These are phyloP conservation scores for Raphanus hybrid DNA, from an alignment of 441 rosid species.

Conservation along the genomic window DNA sequence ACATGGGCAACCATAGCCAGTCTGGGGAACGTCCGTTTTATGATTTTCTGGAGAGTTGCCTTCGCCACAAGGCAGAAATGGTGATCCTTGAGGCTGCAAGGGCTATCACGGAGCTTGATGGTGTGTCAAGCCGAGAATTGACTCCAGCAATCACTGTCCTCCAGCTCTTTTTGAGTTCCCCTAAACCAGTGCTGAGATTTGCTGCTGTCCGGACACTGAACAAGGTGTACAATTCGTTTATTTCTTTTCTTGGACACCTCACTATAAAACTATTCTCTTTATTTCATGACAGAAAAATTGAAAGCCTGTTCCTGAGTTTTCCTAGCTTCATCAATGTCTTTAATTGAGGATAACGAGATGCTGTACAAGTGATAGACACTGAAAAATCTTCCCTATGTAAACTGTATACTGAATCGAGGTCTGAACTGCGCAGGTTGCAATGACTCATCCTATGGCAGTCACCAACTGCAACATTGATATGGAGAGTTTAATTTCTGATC, in stretches of 20 bases:
- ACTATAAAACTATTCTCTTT: constrained; percentile 10
- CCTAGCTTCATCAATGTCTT: constrained; percentile 6
- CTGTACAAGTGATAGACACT: neutral
- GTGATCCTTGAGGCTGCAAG: constrained; percentile 99
- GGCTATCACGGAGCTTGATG: constrained; percentile 96
- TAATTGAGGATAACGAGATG: constrained; percentile 6
- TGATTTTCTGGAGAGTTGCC: constrained; percentile 95
- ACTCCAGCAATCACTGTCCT: constrained; percentile 99
- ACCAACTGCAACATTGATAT: constrained; percentile 98
- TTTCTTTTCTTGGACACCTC: constrained; percentile 12
- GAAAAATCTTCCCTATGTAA: neutral
- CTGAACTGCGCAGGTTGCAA: constrained; percentile 83
- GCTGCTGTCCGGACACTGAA: constrained; percentile 98
- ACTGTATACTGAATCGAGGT: constrained; percentile 25
- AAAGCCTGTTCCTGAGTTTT: neutral
- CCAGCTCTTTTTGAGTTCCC: constrained; percentile 93
- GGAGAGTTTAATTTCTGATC: constrained; percentile 99
- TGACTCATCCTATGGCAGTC: constrained; percentile 99
- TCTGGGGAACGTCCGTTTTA: constrained; percentile 94
- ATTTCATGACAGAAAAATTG: neutral
- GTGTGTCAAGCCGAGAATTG: constrained; percentile 88
- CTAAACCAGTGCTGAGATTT: constrained; percentile 95
- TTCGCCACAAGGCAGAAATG: constrained; percentile 98
- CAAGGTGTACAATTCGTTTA: constrained; percentile 58
- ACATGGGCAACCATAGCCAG: constrained; percentile 74